Conservation (phyloP, 805 yeast genomes). For the Schizosaccharomyces japonicus region DNA sequence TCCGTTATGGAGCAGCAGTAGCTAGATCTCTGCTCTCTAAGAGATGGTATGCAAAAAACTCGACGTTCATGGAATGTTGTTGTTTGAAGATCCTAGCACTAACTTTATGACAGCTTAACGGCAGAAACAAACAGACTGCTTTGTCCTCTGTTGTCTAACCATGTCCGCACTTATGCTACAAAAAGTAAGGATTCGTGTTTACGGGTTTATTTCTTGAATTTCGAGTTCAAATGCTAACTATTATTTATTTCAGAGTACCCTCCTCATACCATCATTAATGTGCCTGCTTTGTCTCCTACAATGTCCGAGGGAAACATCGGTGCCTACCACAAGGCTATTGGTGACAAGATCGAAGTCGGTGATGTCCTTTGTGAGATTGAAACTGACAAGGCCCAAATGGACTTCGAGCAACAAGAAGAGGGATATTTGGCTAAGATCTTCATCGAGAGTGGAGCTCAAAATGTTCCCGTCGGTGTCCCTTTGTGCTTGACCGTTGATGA, state of each 20-base stretch:
- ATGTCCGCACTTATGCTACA: not conserved
- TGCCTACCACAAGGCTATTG: conserved; percentile 70
- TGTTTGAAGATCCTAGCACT: not conserved
- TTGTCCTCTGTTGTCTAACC: not conserved
- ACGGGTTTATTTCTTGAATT: no score
- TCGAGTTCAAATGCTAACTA: not conserved
- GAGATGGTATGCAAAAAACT: not conserved
- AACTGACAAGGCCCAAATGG: conserved; percentile 95
- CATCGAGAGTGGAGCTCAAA: conserved; percentile 65
- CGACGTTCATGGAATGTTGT: not conserved
- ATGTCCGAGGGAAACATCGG: conserved; percentile 92
- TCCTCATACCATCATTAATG: conserved; percentile 64
- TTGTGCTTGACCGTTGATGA: conserved; percentile 92
- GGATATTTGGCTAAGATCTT: conserved; percentile 75
- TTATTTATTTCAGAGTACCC: conserved; percentile 25
- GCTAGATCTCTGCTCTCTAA: conserved; percentile 1
- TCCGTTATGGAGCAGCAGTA: not conserved
- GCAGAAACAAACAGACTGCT: not conserved
- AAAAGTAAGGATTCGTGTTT: not conserved
- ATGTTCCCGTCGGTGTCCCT: conserved; percentile 73
- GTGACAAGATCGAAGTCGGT: conserved; percentile 75
- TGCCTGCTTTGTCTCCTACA: conserved; percentile 99
- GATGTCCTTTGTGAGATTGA: conserved; percentile 90
- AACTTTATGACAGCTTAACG: not conserved
- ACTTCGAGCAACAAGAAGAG: conserved; percentile 88